These are phyloP conservation scores for Knoxdaviesia capensis DNA, from an alignment of 2,329 filamentous ascomycete species.

Conservation along the genomic window DNA sequence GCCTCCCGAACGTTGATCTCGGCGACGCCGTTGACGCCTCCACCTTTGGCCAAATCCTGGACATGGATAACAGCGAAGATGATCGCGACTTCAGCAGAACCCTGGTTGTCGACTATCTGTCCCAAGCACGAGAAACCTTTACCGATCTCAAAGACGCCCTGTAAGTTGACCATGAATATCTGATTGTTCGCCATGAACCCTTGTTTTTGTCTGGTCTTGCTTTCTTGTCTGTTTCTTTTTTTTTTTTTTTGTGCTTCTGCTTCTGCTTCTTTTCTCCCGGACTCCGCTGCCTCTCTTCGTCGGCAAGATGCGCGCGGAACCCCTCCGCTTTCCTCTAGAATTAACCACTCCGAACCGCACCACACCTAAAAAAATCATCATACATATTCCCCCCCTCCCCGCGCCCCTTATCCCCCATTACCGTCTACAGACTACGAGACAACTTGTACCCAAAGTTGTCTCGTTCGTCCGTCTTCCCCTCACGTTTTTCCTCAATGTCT, in stretches of 20 bases:
- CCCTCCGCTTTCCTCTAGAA: no score
- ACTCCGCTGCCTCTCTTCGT: no score
- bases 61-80: constrained; percentile 87
- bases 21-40: constrained; percentile 56
- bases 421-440: no score
- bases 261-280: background rate
- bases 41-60: constrained; percentile 88
- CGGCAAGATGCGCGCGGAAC: no score
- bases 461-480: no score
- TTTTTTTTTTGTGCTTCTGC: no score
- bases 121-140: constrained; percentile 77
- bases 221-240: background rate
- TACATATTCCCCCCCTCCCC: no score
- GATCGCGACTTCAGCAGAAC: constrained; percentile 74
- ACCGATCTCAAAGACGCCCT: constrained; percentile 60
- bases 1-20: constrained; percentile 30
- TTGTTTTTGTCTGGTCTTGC: background rate
- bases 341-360: no score
- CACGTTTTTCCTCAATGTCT: no score
- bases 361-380: no score
- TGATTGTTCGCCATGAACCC: background rate
- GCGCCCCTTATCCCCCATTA: no score
- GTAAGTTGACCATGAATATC: constrained; percentile 33
- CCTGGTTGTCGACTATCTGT: constrained; percentile 83
- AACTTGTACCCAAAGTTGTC: no score